These are phyloP conservation scores for Penicillium odoratum DNA, from an alignment of 495 filamentous ascomycete species.

Conservation along the genomic window DNA sequence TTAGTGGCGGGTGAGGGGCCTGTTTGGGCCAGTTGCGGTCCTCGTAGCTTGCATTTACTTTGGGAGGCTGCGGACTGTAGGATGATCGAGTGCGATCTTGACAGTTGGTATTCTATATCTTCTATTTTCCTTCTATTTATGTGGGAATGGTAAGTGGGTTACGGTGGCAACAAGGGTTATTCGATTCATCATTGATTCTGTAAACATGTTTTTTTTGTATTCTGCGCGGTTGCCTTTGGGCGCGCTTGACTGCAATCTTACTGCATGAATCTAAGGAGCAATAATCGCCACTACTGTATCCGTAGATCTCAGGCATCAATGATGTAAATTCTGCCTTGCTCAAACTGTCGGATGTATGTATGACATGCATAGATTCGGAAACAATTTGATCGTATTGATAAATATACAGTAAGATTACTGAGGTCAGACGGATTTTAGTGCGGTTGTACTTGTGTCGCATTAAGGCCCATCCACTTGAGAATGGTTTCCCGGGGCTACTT, in stretches of 20 bases:
- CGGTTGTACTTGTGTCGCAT: conserved; percentile 16
- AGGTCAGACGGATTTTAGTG: conserved; percentile 9
- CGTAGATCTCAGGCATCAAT: background rate
- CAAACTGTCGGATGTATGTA: conserved; percentile 9
- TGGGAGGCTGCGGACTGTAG: background rate
- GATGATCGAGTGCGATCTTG: background rate
- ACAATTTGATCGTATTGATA: conserved; percentile 4
- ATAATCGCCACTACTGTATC: background rate
- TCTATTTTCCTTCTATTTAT: background rate
- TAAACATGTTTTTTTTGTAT: background rate
- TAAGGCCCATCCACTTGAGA: background rate
- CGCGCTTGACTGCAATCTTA: background rate
- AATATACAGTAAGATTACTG: background rate
- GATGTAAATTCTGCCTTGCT: background rate
- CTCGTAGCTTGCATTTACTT: conserved; percentile 6
- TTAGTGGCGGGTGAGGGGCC: conserved; percentile 7
- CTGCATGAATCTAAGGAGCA: too few species aligned
- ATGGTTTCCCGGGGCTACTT: background rate
- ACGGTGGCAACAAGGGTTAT: too few species aligned
- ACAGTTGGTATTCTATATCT: too few species aligned
- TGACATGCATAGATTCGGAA: conserved; percentile 29
- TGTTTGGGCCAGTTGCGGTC: background rate
- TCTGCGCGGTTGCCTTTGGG: background rate
- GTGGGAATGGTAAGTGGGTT: background rate
- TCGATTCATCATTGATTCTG: too few species aligned